Conservation (phyloP, 768 basidiomycete species). For the Psilocybe azurescens region DNA sequence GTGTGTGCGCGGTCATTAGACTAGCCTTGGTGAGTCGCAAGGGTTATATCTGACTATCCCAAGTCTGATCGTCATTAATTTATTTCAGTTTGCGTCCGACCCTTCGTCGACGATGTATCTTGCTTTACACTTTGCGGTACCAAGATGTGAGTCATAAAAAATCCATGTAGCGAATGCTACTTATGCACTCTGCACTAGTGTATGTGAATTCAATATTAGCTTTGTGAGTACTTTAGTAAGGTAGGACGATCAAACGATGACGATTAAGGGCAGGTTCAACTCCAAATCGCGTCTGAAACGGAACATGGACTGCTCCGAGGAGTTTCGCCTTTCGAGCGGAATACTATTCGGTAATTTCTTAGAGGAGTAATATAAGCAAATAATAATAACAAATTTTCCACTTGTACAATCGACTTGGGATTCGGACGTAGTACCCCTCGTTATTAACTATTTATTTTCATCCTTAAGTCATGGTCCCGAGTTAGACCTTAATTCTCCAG, state of each 20-base stretch:
- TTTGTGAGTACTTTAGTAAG: not conserved
- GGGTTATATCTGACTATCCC: not conserved
- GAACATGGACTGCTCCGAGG: not conserved
- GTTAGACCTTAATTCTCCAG: too few relatives aligned
- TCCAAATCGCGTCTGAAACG: not conserved
- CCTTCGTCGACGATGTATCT: conserved; percentile 5
- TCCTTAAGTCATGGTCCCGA: too few relatives aligned
- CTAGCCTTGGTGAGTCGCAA: not conserved
- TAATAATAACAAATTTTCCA: not conserved
- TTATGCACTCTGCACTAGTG: not conserved
- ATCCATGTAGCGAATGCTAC: not conserved
- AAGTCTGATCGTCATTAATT: not conserved
- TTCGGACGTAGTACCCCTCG: too few relatives aligned
- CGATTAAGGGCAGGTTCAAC: not conserved
- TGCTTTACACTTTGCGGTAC: not conserved
- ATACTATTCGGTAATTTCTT: not conserved
- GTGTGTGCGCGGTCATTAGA: not conserved
- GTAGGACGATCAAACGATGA: not conserved
- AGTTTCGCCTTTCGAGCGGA: not conserved
- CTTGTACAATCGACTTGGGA: not conserved
- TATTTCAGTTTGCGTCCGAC: not conserved
- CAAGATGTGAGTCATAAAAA: not conserved
- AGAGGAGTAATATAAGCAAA: not conserved
- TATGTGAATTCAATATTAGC: not conserved
- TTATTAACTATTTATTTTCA: too few relatives aligned